Evolutionary conservation across 1,139 yeast species (phyloP), one percentile per base, ranked within the genome.

Genomic region (Yamadazyma atmosphaerica): DNA sequence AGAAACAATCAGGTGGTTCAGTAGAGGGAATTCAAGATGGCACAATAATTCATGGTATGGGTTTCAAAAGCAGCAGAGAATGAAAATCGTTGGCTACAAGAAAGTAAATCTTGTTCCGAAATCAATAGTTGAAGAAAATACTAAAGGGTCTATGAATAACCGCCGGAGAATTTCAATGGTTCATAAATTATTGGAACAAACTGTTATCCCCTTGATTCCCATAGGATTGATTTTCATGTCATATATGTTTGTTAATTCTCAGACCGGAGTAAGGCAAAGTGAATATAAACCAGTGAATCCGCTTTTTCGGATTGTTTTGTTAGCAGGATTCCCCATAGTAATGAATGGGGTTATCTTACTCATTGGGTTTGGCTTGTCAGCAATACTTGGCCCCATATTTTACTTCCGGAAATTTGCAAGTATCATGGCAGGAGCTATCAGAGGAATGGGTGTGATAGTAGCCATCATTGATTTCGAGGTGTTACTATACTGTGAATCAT

Each of bases 21-120:
- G 74, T 2, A 61, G 83, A 44, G 92, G 92, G 0, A 83, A 83
- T 49, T 60, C 75, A 0, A 63, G 60, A 37, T 65, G 70, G 58
- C 72, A 70, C 38, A 54, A 57, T 13, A 58, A 58, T 36, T 81
- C 92, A 0, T 87, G 95, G 95, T 68, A 77, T 14, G 70, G 67
- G 3, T 79, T 63, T 50, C 73, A 74, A 0, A 76, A 83, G 39
- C 51, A 55, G 5, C 64, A 74, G 6, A 63, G 95, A 45, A 74
- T 84, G 0, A 71, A 75, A 45, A 68, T 78, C 41, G 83, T 94
- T 0, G 96, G 96, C 0, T 79, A 70, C 46, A 85, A 82, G 67
- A 39, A 66, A 24, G 22, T 15, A 13, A 31, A 27, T 4, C 7
- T 18, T 19, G 24, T 10, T 12, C 24, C 4, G 10, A 12, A 7